Base-by-base conservation (phyloP, 164 flowering plant genomes). In the Echeveria elegans region DNA sequence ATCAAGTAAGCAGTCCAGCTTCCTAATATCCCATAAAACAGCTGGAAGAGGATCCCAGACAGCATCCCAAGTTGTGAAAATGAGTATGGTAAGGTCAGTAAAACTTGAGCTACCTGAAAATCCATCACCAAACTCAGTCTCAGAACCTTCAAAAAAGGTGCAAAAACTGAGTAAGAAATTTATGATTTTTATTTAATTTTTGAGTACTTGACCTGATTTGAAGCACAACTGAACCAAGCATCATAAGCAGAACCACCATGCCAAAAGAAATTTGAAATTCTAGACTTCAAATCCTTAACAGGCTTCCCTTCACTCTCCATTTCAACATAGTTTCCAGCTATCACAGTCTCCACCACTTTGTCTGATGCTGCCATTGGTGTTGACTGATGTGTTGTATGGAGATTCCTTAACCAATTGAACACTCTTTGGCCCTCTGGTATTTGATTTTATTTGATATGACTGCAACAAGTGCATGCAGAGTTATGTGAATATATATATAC, bases 281-380 rank as follows among this genome's bases (percentile, higher is more conserved):
- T 86, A 2, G 80, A 34, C 69, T 88, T 89, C 32, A 83, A 11
- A 71, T 73, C 74, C 53, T 65, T 78, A 12, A 88, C 79, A 68
- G 85, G 78, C 31, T 79, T 82, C 63, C 80, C 82, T 61, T 91
- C 97, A 9, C 77, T 80, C 67, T 94, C 99, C 99, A 91, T 94
- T 71, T 91, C 97, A 29, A 88, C 92, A 79, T 94, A 89, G 67
- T 78, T 91, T 15, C 95, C 99, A 3, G 75, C 92, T 6, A 91
- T 80, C 69, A 85, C 88, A 0, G 96, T 85, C 79, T 89, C 97
- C 63, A 79, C 96, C 68, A 69, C 84, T 80, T 87, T 88, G 50
- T 45, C 50, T 18, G 14, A 45, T 45, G 19, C 8, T 45, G 50
- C 50, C 16, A 18, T 45, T 45, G 38, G 6, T 36, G 38, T 36